Conservation (phyloP, 83 land plant genomes). For the Isoetes engelmannii region DNA sequence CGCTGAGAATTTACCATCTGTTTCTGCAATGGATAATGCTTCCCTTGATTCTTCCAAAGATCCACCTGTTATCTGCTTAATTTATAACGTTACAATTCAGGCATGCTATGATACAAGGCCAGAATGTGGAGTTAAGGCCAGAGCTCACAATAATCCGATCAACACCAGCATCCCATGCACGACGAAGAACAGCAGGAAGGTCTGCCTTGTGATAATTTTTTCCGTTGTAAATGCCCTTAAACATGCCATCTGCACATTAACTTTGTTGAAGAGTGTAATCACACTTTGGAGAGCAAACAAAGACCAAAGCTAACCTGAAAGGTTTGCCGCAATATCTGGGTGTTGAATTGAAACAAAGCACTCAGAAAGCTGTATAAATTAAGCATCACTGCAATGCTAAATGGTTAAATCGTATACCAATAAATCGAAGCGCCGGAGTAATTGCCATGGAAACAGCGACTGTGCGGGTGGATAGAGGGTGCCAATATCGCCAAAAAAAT, state of each 20-base stretch:
- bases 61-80: conserved; percentile 82
- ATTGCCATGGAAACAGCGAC: too few relatives aligned
- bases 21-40: conserved; percentile 87
- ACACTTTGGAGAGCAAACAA: too few relatives aligned
- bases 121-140: neutral
- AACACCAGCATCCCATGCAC: conserved; percentile 83
- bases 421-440: too few relatives aligned
- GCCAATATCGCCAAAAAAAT: too few relatives aligned
- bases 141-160: conserved; percentile 79
- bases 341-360: too few relatives aligned
- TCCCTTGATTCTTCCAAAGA: conserved; percentile 86
- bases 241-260: conserved; percentile 58
- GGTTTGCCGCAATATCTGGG: too few relatives aligned
- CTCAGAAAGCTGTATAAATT: too few relatives aligned
- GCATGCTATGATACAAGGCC: neutral
- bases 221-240: conserved; percentile 73
- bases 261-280: neutral
- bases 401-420: too few relatives aligned
- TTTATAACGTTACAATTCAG: neutral
- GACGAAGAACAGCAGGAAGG: conserved; percentile 41
- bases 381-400: too few relatives aligned
- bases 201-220: conserved; percentile 57
- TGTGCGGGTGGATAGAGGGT: too few relatives aligned
- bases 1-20: conserved; percentile 51
- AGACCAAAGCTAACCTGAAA: too few relatives aligned